Conservation (phyloP, 2,329 filamentous ascomycete species). For the Botrytis elliptica region DNA sequence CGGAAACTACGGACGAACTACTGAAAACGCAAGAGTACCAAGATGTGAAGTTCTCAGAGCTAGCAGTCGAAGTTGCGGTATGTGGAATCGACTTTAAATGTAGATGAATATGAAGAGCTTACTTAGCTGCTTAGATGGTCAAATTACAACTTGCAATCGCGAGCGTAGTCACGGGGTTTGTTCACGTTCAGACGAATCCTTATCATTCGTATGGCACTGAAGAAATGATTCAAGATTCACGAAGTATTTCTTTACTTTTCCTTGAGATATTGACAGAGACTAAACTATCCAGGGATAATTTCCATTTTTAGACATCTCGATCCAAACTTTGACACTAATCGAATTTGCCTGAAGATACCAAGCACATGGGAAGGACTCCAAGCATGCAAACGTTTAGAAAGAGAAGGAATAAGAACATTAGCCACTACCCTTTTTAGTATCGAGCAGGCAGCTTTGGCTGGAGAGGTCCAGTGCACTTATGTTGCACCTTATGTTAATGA, state of each 20-base stretch:
- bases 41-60: conserved; percentile 44
- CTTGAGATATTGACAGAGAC: background rate
- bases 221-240: conserved; percentile 51
- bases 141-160: conserved; percentile 53
- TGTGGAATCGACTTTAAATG: conserved; percentile 10
- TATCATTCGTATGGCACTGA: conserved; percentile 51
- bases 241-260: conserved; percentile 42
- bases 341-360: conserved; percentile 63
- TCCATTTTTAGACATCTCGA: conserved; percentile 48
- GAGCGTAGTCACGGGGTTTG: conserved; percentile 49
- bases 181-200: conserved; percentile 62
- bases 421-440: conserved; percentile 64
- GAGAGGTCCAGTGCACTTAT: conserved; percentile 57
- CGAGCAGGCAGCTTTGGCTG: conserved; percentile 58
- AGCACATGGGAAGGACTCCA: conserved; percentile 62
- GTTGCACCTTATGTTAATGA: conserved; percentile 67
- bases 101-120: background rate
- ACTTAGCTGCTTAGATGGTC: conserved; percentile 47
- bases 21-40: conserved; percentile 31
- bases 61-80: conserved; percentile 58
- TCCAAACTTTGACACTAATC: conserved; percentile 45
- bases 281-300: conserved; percentile 47
- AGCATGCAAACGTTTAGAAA: conserved; percentile 55
- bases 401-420: conserved; percentile 52
- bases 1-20: conserved; percentile 40